Conservation (phyloP, 331 rosid species). For the Pyrus hybrid region DNA sequence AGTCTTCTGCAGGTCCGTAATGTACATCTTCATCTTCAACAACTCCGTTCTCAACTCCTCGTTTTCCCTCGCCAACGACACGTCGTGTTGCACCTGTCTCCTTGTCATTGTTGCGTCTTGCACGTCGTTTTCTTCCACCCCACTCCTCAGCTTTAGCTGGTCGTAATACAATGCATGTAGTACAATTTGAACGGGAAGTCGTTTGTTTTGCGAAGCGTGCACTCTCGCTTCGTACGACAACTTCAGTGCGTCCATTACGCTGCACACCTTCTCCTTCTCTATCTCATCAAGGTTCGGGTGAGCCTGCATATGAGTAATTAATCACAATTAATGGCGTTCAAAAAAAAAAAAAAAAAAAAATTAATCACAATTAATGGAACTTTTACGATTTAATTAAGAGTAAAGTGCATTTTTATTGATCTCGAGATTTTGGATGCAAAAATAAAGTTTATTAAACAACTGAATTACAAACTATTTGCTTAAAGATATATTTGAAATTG, state of each 20-base stretch:
- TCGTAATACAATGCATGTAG: constrained; percentile 88
- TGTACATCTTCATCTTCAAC: constrained; percentile 66
- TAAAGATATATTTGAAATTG: too few species aligned
- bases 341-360: too few species aligned
- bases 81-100: constrained; percentile 61
- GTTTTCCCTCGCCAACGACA: constrained; percentile 66
- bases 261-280: constrained; percentile 81
- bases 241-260: constrained; percentile 74
- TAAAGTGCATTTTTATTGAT: too few species aligned
- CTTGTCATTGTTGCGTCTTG: constrained; percentile 15
- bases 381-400: neutral
- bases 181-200: constrained; percentile 73
- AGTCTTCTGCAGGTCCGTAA: constrained; percentile 49
- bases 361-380: neutral
- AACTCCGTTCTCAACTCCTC: constrained; percentile 61
- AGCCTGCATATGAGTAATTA: constrained; percentile 28
- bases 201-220: constrained; percentile 89
- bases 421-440: too few species aligned
- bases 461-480: too few species aligned
- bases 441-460: too few species aligned
- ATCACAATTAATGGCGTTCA: neutral
- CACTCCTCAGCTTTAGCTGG: constrained; percentile 67
- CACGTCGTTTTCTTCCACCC: constrained; percentile 17
- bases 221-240: constrained; percentile 75
- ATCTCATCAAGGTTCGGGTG: constrained; percentile 79